These are phyloP conservation scores for Kentomonas sorsogonicus DNA, from an alignment of 208 protist genomes.

Conservation along the genomic window DNA sequence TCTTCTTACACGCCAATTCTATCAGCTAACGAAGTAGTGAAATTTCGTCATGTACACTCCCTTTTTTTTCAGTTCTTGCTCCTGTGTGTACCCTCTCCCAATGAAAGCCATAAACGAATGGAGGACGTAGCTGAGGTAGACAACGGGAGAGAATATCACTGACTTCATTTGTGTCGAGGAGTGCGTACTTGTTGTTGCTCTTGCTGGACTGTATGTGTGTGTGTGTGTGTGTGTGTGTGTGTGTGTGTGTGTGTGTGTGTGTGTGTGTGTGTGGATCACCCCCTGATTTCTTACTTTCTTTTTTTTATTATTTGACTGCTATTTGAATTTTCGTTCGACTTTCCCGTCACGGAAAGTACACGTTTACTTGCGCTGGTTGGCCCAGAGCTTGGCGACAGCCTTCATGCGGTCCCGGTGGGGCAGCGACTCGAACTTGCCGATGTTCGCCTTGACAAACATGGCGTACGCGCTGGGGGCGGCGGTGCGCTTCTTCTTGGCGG, in stretches of 20 bases:
- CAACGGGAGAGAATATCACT: too few species aligned
- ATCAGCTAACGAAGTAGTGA: background rate
- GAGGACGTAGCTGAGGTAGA: too few species aligned
- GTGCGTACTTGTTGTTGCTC: too few species aligned
- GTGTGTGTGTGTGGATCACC: background rate
- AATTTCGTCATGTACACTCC: too few species aligned
- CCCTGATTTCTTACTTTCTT: conserved; percentile 2
- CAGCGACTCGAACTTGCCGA: conserved; percentile 66
- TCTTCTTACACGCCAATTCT: background rate
- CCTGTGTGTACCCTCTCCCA: too few species aligned
- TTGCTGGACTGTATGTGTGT: too few species aligned
- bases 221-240: too few species aligned
- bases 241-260: too few species aligned
- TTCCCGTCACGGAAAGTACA: background rate
- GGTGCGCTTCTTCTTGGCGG: background rate
- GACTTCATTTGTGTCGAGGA: too few species aligned
- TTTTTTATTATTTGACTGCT: background rate
- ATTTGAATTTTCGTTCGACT: background rate
- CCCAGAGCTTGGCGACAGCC: conserved; percentile 84
- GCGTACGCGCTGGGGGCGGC: conserved; percentile 48
- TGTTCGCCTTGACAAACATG: conserved; percentile 75
- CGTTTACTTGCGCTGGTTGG: conserved; percentile 39
- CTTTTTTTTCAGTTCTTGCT: too few species aligned
- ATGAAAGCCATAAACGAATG: too few species aligned
- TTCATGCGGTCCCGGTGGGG: conserved; percentile 73